Conservation (phyloP, 768 basidiomycete genomes). For the Lyophyllum atratum region DNA sequence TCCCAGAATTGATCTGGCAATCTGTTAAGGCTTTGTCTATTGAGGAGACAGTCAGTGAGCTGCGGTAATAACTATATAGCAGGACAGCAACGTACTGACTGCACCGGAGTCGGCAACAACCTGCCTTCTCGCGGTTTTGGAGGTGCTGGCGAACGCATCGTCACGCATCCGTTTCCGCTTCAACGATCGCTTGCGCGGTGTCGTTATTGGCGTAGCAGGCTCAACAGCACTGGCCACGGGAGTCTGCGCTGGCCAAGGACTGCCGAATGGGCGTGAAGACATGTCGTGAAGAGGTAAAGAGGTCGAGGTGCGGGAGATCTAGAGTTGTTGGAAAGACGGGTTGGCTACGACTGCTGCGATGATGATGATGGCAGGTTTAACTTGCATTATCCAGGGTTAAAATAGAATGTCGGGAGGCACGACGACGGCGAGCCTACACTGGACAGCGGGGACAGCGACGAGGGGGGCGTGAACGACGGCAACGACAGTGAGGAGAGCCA, state of each 20-base stretch:
- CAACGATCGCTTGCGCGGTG: conserved; percentile 23
- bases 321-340: conserved; percentile 21
- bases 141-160: conserved; percentile 22
- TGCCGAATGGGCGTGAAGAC: conserved; percentile 32
- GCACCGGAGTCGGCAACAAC: conserved; percentile 35
- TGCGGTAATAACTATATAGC: background rate
- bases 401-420: conserved; percentile 5
- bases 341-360: conserved; percentile 19
- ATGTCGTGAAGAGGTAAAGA: conserved; percentile 31
- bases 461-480: conserved; percentile 21
- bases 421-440: conserved; percentile 12
- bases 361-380: conserved; percentile 29
- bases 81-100: conserved; percentile 29
- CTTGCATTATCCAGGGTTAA: conserved; percentile 32
- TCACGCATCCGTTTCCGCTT: conserved; percentile 32
- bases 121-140: conserved; percentile 34
- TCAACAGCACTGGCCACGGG: conserved; percentile 18
- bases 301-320: conserved; percentile 21
- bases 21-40: conserved; percentile 42
- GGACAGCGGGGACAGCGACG: conserved; percentile 18
- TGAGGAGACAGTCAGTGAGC: conserved; percentile 1
- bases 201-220: conserved; percentile 6
- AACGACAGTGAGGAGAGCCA: conserved; percentile 22
- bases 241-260: conserved; percentile 50
- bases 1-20: conserved; percentile 63